Evolutionary conservation across 441 rosid genomes (phyloP).

Genomic region (Adansonia rubrostipa): DNA sequence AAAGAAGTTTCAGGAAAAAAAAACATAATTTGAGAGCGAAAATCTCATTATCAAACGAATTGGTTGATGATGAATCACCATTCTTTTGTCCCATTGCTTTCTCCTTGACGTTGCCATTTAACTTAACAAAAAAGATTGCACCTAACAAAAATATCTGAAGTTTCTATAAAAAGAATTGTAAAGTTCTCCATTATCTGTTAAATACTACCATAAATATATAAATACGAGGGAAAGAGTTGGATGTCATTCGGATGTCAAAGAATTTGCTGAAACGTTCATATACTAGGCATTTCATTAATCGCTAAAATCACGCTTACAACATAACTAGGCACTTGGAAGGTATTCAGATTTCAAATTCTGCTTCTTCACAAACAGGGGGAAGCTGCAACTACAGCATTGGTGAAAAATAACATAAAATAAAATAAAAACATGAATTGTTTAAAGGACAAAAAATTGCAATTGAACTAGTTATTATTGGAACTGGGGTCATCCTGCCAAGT

Average conservation of each 20-base stretch:
- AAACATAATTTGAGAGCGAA: not conserved
- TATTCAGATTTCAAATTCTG: not conserved
- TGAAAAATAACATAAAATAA: too few species aligned
- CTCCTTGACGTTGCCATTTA: not conserved
- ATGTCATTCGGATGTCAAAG: not conserved
- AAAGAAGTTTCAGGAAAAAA: not conserved
- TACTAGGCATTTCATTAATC: not conserved
- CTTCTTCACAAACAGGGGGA: not conserved
- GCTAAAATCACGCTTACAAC: not conserved
- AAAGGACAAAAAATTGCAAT: not conserved
- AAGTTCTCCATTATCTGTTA: not conserved
- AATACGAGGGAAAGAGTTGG: too few species aligned
- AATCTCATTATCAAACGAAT: not conserved
- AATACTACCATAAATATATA: too few species aligned
- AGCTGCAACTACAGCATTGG: not conserved
- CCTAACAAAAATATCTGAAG: not conserved
- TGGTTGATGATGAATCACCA: slow-evolving; percentile 18
- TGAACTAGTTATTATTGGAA: slow-evolving; percentile 35
- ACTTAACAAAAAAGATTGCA: not conserved
- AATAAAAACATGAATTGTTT: not conserved
- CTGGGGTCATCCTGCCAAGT: slow-evolving; percentile 75
- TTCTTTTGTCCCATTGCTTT: slow-evolving; percentile 3
- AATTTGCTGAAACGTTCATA: slow-evolving; percentile 1
- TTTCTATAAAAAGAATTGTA: not conserved
- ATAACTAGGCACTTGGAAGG: not conserved